Conservation (phyloP, 805 yeast species). For the Myxozyma sirexii region DNA sequence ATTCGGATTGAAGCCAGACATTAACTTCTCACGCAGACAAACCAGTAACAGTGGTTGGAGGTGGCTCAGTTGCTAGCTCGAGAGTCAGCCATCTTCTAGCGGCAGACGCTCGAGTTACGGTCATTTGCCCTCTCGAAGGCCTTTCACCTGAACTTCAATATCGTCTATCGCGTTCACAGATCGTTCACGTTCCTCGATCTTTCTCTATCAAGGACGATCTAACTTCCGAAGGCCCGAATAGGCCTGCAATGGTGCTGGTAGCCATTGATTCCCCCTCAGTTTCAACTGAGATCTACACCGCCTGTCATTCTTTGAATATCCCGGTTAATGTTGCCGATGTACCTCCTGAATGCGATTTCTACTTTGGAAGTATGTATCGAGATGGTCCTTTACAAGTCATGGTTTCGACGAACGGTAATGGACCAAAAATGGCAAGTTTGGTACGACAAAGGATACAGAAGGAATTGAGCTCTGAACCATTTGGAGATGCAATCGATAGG, state of each 20-base stretch:
- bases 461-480: slow-evolving; percentile 14
- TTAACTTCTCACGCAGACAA: slow-evolving; percentile 1
- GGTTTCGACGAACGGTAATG: slow-evolving; percentile 82
- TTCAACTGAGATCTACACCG: slow-evolving; percentile 59
- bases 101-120: slow-evolving; percentile 72
- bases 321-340: slow-evolving; percentile 82
- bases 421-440: slow-evolving; percentile 71
- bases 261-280: slow-evolving; percentile 72
- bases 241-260: slow-evolving; percentile 64
- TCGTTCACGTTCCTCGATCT: slow-evolving; percentile 45
- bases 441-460: slow-evolving; percentile 59
- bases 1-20: not conserved
- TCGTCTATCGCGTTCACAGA: slow-evolving; percentile 42
- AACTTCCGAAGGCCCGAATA: slow-evolving; percentile 41
- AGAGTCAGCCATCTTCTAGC: slow-evolving; percentile 66
- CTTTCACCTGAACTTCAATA: slow-evolving; percentile 44
- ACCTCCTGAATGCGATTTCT: slow-evolving; percentile 81
- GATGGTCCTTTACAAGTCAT: slow-evolving; percentile 74
- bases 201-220: slow-evolving; percentile 28
- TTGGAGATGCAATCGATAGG: slow-evolving; percentile 30
- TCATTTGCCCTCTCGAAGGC: slow-evolving; percentile 51
- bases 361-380: slow-evolving; percentile 77
- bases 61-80: slow-evolving; percentile 74
- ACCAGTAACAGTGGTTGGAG: slow-evolving; percentile 19
- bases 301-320: slow-evolving; percentile 48